These are phyloP conservation scores for Scheffersomyces insectosa DNA, from an alignment of 1,139 yeast genomes.

Conservation along the genomic window DNA sequence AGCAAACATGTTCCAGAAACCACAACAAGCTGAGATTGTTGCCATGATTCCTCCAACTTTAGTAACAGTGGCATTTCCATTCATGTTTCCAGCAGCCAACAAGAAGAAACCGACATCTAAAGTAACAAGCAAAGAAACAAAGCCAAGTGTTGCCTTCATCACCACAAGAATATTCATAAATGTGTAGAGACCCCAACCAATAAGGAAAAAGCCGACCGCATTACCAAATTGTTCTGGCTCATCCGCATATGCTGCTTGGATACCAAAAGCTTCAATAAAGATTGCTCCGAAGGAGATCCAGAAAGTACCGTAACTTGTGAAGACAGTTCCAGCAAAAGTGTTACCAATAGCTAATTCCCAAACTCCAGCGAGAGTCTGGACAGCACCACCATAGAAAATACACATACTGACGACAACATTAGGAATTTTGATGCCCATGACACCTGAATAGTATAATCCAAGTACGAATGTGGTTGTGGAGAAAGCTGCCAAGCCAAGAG, in stretches of 20 bases:
- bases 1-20: constrained; percentile 42
- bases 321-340: constrained; percentile 38
- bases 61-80: constrained; percentile 28
- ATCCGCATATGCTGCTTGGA: constrained; percentile 27
- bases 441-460: constrained; percentile 48
- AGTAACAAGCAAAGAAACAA: constrained; percentile 35
- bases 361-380: constrained; percentile 50
- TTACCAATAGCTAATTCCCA: constrained; percentile 48
- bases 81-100: constrained; percentile 43
- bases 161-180: constrained; percentile 40
- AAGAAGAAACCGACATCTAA: constrained; percentile 42
- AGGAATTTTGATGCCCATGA: constrained; percentile 52
- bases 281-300: constrained; percentile 40
- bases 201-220: constrained; percentile 44
- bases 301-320: constrained; percentile 38
- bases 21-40: constrained; percentile 40
- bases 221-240: constrained; percentile 24
- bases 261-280: constrained; percentile 32
- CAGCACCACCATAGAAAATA: constrained; percentile 48
- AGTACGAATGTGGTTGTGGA: constrained; percentile 47
- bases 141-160: constrained; percentile 44
- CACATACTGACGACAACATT: constrained; percentile 53
- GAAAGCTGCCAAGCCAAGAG: constrained; percentile 55
- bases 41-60: constrained; percentile 49
- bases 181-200: constrained; percentile 50